phyloP scores from a whole-genome alignment of 179 eudicot species.

The Amaranthus tricolor region DNA sequence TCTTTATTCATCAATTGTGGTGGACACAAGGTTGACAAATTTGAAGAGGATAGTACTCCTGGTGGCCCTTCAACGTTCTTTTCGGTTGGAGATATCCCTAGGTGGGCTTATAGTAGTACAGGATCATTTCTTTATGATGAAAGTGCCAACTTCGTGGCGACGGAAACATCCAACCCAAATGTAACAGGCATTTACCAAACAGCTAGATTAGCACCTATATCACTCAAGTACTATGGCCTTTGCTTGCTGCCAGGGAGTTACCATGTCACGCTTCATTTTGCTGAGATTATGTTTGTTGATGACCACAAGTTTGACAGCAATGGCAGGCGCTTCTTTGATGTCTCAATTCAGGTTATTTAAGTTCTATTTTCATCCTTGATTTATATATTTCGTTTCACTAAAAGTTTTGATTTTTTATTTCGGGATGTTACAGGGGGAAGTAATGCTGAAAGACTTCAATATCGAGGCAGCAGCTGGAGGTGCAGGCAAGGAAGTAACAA shows the following conservation, averaged over 20 bases:
- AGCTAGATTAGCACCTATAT: constrained; percentile 73
- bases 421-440: constrained; percentile 47
- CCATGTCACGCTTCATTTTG: constrained; percentile 79
- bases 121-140: constrained; percentile 48
- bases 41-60: constrained; percentile 47
- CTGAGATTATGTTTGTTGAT: constrained; percentile 61
- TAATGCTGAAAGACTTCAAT: constrained; percentile 53
- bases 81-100: constrained; percentile 24
- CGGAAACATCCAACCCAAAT: constrained; percentile 34
- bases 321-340: constrained; percentile 75
- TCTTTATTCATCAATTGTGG: constrained; percentile 83
- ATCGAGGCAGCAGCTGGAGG: constrained; percentile 66
- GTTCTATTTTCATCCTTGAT: neutral
- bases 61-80: constrained; percentile 55
- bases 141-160: constrained; percentile 32
- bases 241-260: constrained; percentile 71
- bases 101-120: constrained; percentile 83
- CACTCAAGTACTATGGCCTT: constrained; percentile 75
- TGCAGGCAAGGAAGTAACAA: constrained; percentile 36
- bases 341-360: constrained; percentile 69
- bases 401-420: neutral
- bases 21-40: constrained; percentile 45
- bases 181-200: constrained; percentile 51
- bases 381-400: neutral
- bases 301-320: constrained; percentile 51